These are phyloP conservation scores for Penicillium hesseltinei DNA, from an alignment of 2,329 filamentous ascomycete genomes.

Conservation along the genomic window DNA sequence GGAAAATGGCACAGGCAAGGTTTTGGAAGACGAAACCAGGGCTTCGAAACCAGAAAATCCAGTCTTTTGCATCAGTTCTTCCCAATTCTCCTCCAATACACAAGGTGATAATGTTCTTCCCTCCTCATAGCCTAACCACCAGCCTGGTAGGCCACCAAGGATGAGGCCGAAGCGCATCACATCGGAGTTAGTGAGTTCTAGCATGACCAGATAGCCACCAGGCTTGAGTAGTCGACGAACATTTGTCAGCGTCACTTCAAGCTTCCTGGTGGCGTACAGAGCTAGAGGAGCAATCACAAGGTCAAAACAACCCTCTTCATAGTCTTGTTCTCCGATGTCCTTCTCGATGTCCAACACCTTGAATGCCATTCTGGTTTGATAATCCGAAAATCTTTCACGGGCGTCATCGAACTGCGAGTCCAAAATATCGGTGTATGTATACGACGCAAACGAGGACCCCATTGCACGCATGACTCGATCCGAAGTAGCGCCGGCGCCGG, in stretches of 20 bases:
- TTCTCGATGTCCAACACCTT: slow-evolving; percentile 37
- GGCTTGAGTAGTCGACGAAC: slow-evolving; percentile 43
- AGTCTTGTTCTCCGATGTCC: slow-evolving; percentile 36
- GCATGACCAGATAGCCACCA: slow-evolving; percentile 48
- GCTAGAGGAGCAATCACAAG: slow-evolving; percentile 40
- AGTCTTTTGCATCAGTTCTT: slow-evolving; percentile 26
- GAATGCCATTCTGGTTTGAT: slow-evolving; percentile 34
- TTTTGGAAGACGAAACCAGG: neutral
- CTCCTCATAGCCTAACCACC: slow-evolving; percentile 35
- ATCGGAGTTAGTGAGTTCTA: slow-evolving; percentile 39
- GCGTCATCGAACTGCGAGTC: slow-evolving; percentile 43
- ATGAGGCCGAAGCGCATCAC: slow-evolving; percentile 26
- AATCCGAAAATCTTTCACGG: slow-evolving; percentile 27
- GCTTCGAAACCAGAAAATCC: slow-evolving; percentile 37
- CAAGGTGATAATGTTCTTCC: slow-evolving; percentile 29
- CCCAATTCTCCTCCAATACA: slow-evolving; percentile 32
- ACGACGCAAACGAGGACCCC: slow-evolving; percentile 33
- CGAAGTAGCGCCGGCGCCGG: slow-evolving; percentile 16
- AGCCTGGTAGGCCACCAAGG: slow-evolving; percentile 35
- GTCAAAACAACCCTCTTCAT: slow-evolving; percentile 35
- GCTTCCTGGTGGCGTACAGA: slow-evolving; percentile 29
- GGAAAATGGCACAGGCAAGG: slow-evolving; percentile 15
- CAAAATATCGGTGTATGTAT: slow-evolving; percentile 50
- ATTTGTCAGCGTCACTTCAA: slow-evolving; percentile 28
- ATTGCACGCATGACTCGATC: slow-evolving; percentile 12